These are phyloP conservation scores for Blastomyces parvus DNA, from an alignment of 2,329 filamentous ascomycete genomes.

Conservation along the genomic window DNA sequence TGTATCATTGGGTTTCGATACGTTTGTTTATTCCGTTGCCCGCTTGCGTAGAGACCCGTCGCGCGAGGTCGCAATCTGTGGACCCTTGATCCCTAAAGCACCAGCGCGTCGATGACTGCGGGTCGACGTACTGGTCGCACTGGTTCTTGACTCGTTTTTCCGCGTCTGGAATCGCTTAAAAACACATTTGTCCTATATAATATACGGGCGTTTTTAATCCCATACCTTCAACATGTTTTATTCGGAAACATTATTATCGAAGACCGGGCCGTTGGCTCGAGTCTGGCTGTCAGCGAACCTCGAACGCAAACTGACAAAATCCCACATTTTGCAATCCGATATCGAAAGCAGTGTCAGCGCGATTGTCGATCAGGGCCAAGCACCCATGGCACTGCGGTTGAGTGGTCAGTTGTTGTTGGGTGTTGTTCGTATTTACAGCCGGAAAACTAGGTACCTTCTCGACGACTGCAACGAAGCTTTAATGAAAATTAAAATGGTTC, in stretches of 20 bases:
- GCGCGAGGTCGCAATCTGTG: constrained; percentile 2
- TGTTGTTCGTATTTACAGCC: constrained; percentile 93
- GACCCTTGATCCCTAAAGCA: not conserved
- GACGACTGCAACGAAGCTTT: constrained; percentile 97
- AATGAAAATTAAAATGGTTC: constrained; percentile 97
- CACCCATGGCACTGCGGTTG: constrained; percentile 85
- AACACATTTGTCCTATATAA: not conserved
- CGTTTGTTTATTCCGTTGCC: not conserved
- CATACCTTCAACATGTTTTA: constrained; percentile 69
- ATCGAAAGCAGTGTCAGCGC: constrained; percentile 89
- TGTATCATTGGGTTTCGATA: not conserved
- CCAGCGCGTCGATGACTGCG: constrained; percentile 9
- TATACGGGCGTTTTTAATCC: not conserved
- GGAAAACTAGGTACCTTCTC: constrained; percentile 89
- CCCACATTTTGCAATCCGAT: constrained; percentile 88
- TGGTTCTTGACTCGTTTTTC: not conserved
- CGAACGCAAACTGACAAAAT: constrained; percentile 96
- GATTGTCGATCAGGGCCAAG: constrained; percentile 86
- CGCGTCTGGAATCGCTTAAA: not conserved
- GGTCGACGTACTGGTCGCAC: constrained; percentile 8
- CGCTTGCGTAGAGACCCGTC: not conserved
- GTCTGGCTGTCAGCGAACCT: constrained; percentile 98
- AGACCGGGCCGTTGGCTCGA: constrained; percentile 91
- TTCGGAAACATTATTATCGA: constrained; percentile 87
- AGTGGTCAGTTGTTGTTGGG: constrained; percentile 90